These are phyloP conservation scores for Tephrocybe sp. DNA, from an alignment of 768 basidiomycete species.

Conservation along the genomic window DNA sequence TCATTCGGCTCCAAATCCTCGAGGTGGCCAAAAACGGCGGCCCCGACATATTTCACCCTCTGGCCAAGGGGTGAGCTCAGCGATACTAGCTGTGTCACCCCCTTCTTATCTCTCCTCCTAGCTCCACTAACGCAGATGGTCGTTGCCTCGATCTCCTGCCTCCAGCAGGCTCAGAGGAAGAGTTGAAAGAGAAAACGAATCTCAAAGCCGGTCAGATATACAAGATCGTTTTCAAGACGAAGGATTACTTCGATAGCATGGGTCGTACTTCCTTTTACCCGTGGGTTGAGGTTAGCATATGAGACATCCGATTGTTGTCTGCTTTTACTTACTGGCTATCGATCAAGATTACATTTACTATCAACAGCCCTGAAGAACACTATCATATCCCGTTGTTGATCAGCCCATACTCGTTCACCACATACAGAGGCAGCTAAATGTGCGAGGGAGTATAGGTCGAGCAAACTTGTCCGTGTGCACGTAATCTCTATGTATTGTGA, in stretches of 20 bases:
- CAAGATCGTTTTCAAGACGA: conserved; percentile 83
- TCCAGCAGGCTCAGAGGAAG: conserved; percentile 42
- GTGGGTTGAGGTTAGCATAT: conserved; percentile 84
- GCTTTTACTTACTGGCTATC: background rate
- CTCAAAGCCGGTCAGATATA: conserved; percentile 62
- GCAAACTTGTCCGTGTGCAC: conserved; percentile 21
- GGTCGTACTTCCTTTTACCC: conserved; percentile 81
- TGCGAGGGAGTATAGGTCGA: conserved; percentile 16
- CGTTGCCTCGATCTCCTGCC: conserved; percentile 79
- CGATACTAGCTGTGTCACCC: background rate
- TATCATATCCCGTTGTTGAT: conserved; percentile 91
- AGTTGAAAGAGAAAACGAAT: conserved; percentile 36
- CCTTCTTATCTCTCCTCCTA: conserved; percentile 27
- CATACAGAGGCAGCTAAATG: conserved; percentile 82
- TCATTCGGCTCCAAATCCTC: conserved; percentile 57
- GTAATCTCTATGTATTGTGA: conserved; percentile 25
- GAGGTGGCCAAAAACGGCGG: conserved; percentile 30
- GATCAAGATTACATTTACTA: conserved; percentile 75
- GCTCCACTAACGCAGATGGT: conserved; percentile 77
- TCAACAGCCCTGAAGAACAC: conserved; percentile 73
- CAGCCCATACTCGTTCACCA: conserved; percentile 89
- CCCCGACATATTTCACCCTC: conserved; percentile 44
- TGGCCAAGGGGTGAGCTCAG: conserved; percentile 60
- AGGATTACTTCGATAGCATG: conserved; percentile 71
- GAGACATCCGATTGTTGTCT: background rate